phyloP scores from a whole-genome alignment of 1,284 basidiomycete species.

The Ustilago loliicola region DNA sequence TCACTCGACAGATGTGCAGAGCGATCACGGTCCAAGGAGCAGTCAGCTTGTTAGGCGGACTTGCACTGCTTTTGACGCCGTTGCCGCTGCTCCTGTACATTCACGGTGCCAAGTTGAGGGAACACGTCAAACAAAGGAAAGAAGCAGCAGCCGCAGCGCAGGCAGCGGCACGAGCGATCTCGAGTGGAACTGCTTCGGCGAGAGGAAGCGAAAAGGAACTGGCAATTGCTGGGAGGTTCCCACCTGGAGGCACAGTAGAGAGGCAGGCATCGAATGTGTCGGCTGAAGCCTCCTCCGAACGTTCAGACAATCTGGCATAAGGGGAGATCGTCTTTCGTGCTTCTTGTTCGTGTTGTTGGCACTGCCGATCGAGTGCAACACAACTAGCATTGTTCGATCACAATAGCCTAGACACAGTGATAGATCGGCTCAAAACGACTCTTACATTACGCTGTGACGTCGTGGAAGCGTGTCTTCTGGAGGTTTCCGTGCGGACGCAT shows the following conservation, averaged over 20 bases:
- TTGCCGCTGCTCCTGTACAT: conserved; percentile 42
- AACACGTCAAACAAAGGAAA: conserved; percentile 30
- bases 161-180: conserved; percentile 12
- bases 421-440: no score
- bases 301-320: conserved; percentile 2
- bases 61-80: conserved; percentile 44
- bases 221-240: conserved; percentile 11
- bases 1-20: conserved; percentile 40
- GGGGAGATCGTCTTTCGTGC: background rate
- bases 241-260: conserved; percentile 24
- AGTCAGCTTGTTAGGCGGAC: conserved; percentile 31
- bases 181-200: background rate
- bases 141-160: conserved; percentile 30
- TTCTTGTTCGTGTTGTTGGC: no score
- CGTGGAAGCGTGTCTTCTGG: no score
- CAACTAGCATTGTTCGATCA: no score
- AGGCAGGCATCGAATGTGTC: conserved; percentile 6
- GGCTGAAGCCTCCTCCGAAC: conserved; percentile 11
- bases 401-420: no score
- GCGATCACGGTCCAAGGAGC: conserved; percentile 44
- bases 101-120: conserved; percentile 31
- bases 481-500: no score
- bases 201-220: background rate
- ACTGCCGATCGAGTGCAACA: no score
- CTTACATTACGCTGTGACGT: no score